Evolutionary conservation across 495 filamentous ascomycete genomes (phyloP), one percentile per base, ranked within the genome.

Genomic region (Bathelium albidoporum): DNA sequence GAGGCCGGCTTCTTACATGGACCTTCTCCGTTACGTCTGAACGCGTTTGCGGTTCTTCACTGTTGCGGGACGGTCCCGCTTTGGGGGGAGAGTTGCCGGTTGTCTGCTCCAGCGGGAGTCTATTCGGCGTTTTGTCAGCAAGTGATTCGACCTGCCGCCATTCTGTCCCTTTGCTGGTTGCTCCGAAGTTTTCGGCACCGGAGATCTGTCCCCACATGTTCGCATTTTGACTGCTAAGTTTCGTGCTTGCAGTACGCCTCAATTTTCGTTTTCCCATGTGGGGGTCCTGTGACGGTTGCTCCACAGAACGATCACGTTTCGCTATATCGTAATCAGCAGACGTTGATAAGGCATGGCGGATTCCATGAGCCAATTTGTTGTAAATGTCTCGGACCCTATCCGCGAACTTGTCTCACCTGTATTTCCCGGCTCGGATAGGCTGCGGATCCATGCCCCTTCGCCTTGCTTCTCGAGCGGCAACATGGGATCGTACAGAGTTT

Each of bases 191-290:
- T 16, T 63, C 80, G 2, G 72, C 76, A 60, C 82, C 86, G 12
- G 95, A 82, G 65, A 98, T 95, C 65, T 94, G 89, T 14, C 85
- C 85, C 94, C 92, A 97, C 1, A 97, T 81, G 39, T 83, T 83
- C 67, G 89, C 83, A 69, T 86, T 91, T 67, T 96, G 90, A 62
- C 81, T 87, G 58, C 80, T 83, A 16, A 97, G 75, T 69, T 89
- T 89, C 65, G 85, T 84, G 69, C 89, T 95, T 45, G 89, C 86
- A 2, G 86, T 87, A 66, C 91, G 83, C 59, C 92, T 85, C 65
- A 97, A 73, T 74, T 94, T 96, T 64, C 84, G 78, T 70, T 77
- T 81, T n/a, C 81, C 79, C 1, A 74, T 75, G 7, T 80, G 76
- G 29, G 62, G 73, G 14, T 49, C 62, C 20, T 65, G 64, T 34